These are phyloP conservation scores for Kandelia obovata DNA, from an alignment of 345 rosid genomes.

Conservation along the genomic window DNA sequence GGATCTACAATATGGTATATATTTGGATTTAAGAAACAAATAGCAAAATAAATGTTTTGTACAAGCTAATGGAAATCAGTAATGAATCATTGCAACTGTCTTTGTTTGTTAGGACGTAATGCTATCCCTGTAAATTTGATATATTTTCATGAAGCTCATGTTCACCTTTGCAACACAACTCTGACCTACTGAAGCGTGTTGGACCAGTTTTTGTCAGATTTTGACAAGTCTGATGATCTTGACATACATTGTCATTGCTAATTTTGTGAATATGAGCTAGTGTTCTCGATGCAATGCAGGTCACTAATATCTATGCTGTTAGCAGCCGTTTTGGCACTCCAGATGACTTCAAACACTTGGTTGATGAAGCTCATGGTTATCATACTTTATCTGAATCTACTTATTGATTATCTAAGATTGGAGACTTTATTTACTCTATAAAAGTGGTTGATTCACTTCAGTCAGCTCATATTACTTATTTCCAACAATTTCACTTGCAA, in stretches of 20 bases:
- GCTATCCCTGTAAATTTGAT: background rate
- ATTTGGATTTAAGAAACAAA: background rate
- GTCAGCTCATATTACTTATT: slow-evolving; percentile 3
- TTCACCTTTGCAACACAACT: background rate
- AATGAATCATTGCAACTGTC: background rate
- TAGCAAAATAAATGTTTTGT: background rate
- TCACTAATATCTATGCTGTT: slow-evolving; percentile 82
- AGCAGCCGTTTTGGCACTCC: slow-evolving; percentile 96
- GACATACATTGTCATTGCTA: background rate
- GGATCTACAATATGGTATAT: background rate
- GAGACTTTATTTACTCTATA: slow-evolving; percentile 10
- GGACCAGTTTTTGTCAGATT: background rate
- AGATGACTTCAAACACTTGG: slow-evolving; percentile 87
- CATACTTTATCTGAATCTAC: slow-evolving; percentile 16
- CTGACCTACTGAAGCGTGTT: background rate
- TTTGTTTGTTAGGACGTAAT: background rate
- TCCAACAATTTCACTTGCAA: background rate
- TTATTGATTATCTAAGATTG: slow-evolving; percentile 3
- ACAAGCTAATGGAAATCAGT: background rate
- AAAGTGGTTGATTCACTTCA: background rate
- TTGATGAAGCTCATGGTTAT: slow-evolving; percentile 94
- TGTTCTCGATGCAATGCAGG: slow-evolving; percentile 47
- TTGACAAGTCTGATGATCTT: background rate
- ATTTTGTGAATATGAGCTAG: slow-evolving; percentile 10
- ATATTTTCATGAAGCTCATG: background rate